Percentiles rank a stretch among this genome's conserved stretches.
Evolutionary conservation across 148 eudicot species (phyloP).

Genomic region (Suaeda aralocaspica): DNA sequence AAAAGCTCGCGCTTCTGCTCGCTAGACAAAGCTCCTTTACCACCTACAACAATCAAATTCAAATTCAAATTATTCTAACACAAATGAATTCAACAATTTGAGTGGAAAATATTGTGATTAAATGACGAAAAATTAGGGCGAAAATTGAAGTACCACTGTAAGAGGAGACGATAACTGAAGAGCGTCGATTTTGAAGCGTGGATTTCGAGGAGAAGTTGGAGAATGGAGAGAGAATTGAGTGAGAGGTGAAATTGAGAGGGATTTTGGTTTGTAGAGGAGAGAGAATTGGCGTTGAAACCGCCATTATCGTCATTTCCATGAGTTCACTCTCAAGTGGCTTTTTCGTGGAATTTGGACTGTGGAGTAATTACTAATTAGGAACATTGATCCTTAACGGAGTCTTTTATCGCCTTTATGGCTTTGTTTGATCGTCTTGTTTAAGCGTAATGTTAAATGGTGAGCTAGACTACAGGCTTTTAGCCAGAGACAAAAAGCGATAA

Average conservation of each 20-base stretch:
- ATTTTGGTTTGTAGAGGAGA: constrained; percentile 21
- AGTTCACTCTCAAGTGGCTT: no score
- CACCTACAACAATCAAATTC: constrained; percentile 29
- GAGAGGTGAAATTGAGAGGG: constrained; percentile 9
- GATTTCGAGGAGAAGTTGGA: constrained; percentile 15
- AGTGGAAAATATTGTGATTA: background rate
- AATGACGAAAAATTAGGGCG: background rate
- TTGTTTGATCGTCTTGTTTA: no score
- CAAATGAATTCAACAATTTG: background rate
- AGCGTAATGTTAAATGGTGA: no score
- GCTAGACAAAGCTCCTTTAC: constrained; percentile 31
- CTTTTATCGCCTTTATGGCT: no score
- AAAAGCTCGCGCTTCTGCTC: constrained; percentile 47
- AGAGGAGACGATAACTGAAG: constrained; percentile 29
- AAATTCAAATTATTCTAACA: background rate
- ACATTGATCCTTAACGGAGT: no score
- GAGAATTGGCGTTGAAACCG: constrained; percentile 32
- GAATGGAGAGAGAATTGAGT: constrained; percentile 14
- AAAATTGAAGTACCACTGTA: constrained; percentile 34
- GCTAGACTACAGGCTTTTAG: no score
- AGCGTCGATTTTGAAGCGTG: constrained; percentile 22
- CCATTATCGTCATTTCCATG: no score
- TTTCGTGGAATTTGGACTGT: no score
- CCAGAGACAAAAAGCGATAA: no score
- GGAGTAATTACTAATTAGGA: no score